Evolutionary conservation across 2,329 filamentous ascomycete genomes (phyloP), one percentile per base, ranked within the genome.

Genomic region (Huntiella omanensis): DNA sequence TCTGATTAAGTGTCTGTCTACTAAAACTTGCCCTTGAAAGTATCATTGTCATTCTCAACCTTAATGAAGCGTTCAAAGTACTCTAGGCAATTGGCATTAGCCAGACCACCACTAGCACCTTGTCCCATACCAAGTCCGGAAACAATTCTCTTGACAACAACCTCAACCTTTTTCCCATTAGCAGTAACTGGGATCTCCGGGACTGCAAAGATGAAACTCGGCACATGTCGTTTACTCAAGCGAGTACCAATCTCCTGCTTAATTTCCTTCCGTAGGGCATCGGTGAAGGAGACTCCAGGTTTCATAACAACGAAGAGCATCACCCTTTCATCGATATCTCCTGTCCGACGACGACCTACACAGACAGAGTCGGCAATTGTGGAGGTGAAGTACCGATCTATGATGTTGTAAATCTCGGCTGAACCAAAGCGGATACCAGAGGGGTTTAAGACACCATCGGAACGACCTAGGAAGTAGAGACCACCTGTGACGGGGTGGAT

Each of bases 111-210:
- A 82, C 73, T 60, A 80, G 84, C 56, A 91, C 73, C 17, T 64
- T 72, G 54, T 77, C 75, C 0, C 22, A 28, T 28, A 10, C 22
- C 22, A 7, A 28, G 8, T 28, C 83, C 83, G 0, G 74, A 84
- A 1, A 91, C 77, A 52, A 91, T 91, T 56, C 83, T 79, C 63
- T 91, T 91, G 28, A 91, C 80, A 0, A 83, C 83, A 45, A 91
- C 55, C 58, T 91, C 83, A 3, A 91, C 83, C 60, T 91, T 91
- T 59, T 91, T 91, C 43, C 83, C 61, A 57, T 88, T 91, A 51
- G 91, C 76, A 0, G 83, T 91, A 0, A 77, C 82, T 50, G 83
- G 84, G 57, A 91, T 86, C 53, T 83, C 83, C 13, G 77, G 77
- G 5, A 81, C 83, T 63, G 85, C 76, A 58, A 88, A 88, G 15